Evolutionary conservation across 2,329 filamentous ascomycete genomes (phyloP).

Genomic region (Fusarium piperis): DNA sequence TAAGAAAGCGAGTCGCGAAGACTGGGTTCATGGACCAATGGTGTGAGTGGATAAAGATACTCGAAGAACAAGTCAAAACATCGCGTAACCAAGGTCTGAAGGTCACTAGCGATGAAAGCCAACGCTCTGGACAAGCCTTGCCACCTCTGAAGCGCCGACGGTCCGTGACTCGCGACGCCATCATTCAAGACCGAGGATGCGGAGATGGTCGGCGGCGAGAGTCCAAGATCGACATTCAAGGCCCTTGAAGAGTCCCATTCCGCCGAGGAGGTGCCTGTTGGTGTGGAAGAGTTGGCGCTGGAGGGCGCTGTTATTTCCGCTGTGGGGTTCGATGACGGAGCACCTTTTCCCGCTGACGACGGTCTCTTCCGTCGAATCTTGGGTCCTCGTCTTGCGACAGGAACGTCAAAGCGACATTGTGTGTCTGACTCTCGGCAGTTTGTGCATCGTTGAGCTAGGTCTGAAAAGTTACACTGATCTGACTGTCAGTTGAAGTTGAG

Average conservation of each 20-base stretch:
- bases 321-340: conserved; percentile 17
- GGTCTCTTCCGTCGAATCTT: conserved; percentile 39
- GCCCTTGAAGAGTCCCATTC: conserved; percentile 33
- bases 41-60: conserved; percentile 55
- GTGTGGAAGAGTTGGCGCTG: conserved; percentile 21
- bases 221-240: conserved; percentile 30
- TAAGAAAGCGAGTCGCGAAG: conserved; percentile 49
- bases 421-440: conserved; percentile 47
- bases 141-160: conserved; percentile 45
- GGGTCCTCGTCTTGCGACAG: conserved; percentile 51
- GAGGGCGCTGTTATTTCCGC: conserved; percentile 24
- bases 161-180: neutral
- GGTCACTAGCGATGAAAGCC: conserved; percentile 34
- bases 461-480: conserved; percentile 43
- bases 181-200: conserved; percentile 20
- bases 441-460: conserved; percentile 39
- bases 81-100: conserved; percentile 42
- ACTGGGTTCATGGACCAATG: conserved; percentile 53
- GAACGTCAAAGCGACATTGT: conserved; percentile 51
- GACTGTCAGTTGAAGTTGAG: neutral
- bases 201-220: conserved; percentile 36
- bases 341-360: neutral
- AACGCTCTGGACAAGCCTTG: conserved; percentile 38
- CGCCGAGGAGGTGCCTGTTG: conserved; percentile 25
- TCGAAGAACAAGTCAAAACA: conserved; percentile 55